These are phyloP conservation scores for Sporisorium exsertum DNA, from an alignment of 1,284 basidiomycete species.

Conservation along the genomic window DNA sequence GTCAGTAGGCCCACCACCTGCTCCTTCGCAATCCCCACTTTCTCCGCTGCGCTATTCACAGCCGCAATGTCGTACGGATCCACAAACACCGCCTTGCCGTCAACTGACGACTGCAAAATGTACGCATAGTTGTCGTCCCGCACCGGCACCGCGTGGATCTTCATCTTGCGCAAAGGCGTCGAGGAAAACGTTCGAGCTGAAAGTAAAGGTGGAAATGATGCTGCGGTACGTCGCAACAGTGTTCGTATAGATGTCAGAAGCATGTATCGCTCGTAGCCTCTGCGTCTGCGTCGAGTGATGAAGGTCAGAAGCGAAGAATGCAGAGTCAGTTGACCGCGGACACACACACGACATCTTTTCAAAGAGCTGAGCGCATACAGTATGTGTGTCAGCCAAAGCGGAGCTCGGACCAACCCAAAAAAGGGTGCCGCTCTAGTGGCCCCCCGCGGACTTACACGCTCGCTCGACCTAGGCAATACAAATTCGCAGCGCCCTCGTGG, in stretches of 20 bases:
- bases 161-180: conserved; percentile 47
- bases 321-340: no score
- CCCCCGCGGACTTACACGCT: background rate
- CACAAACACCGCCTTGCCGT: conserved; percentile 63
- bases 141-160: conserved; percentile 66
- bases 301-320: background rate
- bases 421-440: background rate
- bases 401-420: background rate
- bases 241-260: background rate
- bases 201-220: background rate
- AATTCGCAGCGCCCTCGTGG: background rate
- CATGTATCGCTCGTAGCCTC: background rate
- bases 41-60: conserved; percentile 77
- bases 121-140: conserved; percentile 69
- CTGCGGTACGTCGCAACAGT: background rate
- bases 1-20: conserved; percentile 68
- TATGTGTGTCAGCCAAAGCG: background rate
- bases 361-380: background rate
- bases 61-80: conserved; percentile 86
- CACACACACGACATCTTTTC: background rate
- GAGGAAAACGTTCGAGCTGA: conserved; percentile 4
- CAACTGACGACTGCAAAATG: conserved; percentile 58
- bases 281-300: background rate
- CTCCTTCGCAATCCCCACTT: conserved; percentile 72
- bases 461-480: no score